These are phyloP conservation scores for Eucalyptus pauciflora DNA, from an alignment of 345 rosid genomes.

Conservation along the genomic window DNA sequence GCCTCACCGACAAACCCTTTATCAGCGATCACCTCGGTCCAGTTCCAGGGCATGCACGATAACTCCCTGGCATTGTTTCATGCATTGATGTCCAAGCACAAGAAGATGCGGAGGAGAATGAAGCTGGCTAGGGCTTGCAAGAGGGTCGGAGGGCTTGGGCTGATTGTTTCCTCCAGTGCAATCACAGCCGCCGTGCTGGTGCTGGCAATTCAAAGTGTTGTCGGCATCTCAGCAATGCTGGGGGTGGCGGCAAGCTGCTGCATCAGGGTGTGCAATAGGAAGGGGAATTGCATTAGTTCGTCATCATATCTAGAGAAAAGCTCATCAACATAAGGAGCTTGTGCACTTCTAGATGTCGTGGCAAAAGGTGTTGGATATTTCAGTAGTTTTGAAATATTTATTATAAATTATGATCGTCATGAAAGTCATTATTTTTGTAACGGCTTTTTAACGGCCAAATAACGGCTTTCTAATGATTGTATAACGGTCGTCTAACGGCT, in stretches of 20 bases:
- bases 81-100: constrained; percentile 27
- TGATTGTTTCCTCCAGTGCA: constrained; percentile 30
- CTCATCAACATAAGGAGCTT: constrained; percentile 4
- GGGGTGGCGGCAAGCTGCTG: constrained; percentile 11
- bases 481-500: too few relatives aligned
- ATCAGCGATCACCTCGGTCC: constrained; percentile 6
- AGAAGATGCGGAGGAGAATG: constrained; percentile 31
- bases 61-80: constrained; percentile 26
- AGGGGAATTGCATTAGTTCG: background rate
- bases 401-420: too few relatives aligned
- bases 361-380: constrained; percentile 36
- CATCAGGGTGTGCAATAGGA: background rate
- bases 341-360: constrained; percentile 47
- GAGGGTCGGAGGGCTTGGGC: constrained; percentile 21
- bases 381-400: too few relatives aligned
- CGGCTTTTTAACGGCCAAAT: too few relatives aligned
- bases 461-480: too few relatives aligned
- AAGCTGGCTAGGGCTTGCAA: constrained; percentile 18
- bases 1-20: constrained; percentile 39
- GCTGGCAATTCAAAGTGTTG: constrained; percentile 51
- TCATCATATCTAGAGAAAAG: background rate
- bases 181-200: constrained; percentile 28
- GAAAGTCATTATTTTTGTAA: too few relatives aligned
- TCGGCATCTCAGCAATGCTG: constrained; percentile 49
- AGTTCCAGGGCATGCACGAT: constrained; percentile 23